Evolutionary conservation across 768 basidiomycete genomes (phyloP).

Genomic region (Royoungia palumana): DNA sequence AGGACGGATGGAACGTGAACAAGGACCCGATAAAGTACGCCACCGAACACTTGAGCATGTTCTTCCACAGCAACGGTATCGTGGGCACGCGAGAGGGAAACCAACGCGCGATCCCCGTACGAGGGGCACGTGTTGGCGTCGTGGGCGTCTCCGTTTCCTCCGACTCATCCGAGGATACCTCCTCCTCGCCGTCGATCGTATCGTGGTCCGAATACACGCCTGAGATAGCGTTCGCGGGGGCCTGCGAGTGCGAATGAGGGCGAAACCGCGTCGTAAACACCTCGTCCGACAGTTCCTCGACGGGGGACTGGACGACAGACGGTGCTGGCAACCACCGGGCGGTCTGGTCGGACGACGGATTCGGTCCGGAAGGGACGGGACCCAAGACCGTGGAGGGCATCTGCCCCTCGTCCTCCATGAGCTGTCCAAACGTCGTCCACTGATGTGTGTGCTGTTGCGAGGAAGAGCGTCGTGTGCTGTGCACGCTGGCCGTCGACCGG

Average conservation of each 20-base stretch:
- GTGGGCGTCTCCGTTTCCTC: conserved; percentile 8
- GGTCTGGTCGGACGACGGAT: conserved; percentile 6
- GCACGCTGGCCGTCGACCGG: no score
- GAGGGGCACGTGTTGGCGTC: conserved; percentile 7
- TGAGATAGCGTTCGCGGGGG: not conserved
- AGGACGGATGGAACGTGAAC: conserved; percentile 83
- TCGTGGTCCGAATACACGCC: not conserved
- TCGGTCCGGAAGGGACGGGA: not conserved
- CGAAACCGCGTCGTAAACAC: not conserved
- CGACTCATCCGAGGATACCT: conserved; percentile 11
- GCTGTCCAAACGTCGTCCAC: conserved; percentile 69
- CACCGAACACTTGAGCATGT: conserved; percentile 86
- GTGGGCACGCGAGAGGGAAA: conserved; percentile 28
- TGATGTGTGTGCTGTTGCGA: conserved; percentile 30
- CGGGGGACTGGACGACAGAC: conserved; percentile 3
- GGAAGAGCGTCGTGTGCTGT: not conserved
- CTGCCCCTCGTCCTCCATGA: conserved; percentile 66
- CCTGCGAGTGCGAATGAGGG: no score
- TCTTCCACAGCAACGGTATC: conserved; percentile 54
- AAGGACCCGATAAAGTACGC: conserved; percentile 88
- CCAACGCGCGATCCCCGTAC: conserved; percentile 5
- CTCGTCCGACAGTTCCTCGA: not conserved
- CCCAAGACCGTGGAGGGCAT: conserved; percentile 15
- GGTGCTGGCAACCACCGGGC: not conserved
- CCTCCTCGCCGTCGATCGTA: conserved; percentile 12